These are phyloP conservation scores for Gliomastix tumulicola DNA, from an alignment of 2,329 filamentous ascomycete species.

Conservation along the genomic window DNA sequence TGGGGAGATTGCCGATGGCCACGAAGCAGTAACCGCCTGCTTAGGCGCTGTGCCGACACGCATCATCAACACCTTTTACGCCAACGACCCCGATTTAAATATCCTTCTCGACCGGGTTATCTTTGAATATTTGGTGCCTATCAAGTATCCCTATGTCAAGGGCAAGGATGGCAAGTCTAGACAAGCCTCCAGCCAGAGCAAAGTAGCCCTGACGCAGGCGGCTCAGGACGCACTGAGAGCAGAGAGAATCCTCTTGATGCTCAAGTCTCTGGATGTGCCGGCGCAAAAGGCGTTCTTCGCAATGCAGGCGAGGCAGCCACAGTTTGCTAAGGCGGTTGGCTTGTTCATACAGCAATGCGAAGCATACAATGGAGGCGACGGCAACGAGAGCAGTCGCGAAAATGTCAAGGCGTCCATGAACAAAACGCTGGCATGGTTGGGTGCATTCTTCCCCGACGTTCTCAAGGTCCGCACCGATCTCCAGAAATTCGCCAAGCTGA, in stretches of 20 bases:
- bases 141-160: conserved; percentile 71
- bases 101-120: conserved; percentile 76
- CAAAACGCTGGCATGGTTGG: conserved; percentile 65
- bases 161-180: conserved; percentile 54
- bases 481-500: conserved; percentile 82
- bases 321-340: conserved; percentile 65
- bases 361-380: conserved; percentile 78
- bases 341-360: conserved; percentile 82
- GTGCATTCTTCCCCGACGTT: conserved; percentile 70
- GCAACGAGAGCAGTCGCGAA: conserved; percentile 46
- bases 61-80: conserved; percentile 83
- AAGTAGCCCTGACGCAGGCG: conserved; percentile 34
- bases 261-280: conserved; percentile 68
- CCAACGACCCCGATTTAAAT: conserved; percentile 83
- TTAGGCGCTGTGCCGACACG: conserved; percentile 76
- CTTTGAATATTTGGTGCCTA: conserved; percentile 81
- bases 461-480: conserved; percentile 68
- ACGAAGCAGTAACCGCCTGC: conserved; percentile 68
- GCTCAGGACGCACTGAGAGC: conserved; percentile 73
- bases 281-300: conserved; percentile 86
- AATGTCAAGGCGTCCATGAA: conserved; percentile 64
- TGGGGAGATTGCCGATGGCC: conserved; percentile 76
- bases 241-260: conserved; percentile 75
- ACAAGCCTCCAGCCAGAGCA: conserved; percentile 44
- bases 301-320: conserved; percentile 71